Percentiles rank a stretch among this genome's conserved stretches.
Evolutionary conservation across 2,329 filamentous ascomycete species (phyloP).

Genomic region (Venturia effusa): DNA sequence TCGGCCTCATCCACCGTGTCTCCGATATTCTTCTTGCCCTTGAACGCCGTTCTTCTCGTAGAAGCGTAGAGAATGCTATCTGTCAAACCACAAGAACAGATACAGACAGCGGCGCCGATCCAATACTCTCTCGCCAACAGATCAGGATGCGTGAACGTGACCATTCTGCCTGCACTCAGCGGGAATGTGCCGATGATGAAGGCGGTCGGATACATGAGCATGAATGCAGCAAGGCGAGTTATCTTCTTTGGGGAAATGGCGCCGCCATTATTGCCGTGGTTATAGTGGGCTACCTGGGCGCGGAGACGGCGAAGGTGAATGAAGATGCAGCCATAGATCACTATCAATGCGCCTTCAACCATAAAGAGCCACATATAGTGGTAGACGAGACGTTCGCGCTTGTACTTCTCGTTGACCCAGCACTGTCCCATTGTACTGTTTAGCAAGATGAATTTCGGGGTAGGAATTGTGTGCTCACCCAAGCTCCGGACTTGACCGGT

Average conservation of each 20-base stretch:
- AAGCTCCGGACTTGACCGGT: conserved; percentile 36
- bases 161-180: conserved; percentile 49
- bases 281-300: conserved; percentile 21
- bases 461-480: conserved; percentile 27
- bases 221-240: conserved; percentile 16
- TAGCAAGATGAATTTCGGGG: not conserved
- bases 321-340: conserved; percentile 28
- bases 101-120: not conserved
- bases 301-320: not conserved
- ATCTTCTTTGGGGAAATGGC: not conserved
- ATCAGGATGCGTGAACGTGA: not conserved
- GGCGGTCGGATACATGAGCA: conserved; percentile 55
- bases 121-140: not conserved
- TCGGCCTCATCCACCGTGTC: not conserved
- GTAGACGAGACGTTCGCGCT: conserved; percentile 36
- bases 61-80: conserved; percentile 9
- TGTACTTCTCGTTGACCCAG: conserved; percentile 35
- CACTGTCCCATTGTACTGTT: conserved; percentile 27
- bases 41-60: not conserved
- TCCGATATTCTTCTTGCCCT: not conserved
- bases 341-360: conserved; percentile 39
- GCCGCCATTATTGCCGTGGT: not conserved
- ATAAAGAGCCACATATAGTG: conserved; percentile 46
- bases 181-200: conserved; percentile 58
- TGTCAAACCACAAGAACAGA: not conserved